phyloP scores from a whole-genome alignment of 352 stramenopile species.

The Phytophthora tubulina region DNA sequence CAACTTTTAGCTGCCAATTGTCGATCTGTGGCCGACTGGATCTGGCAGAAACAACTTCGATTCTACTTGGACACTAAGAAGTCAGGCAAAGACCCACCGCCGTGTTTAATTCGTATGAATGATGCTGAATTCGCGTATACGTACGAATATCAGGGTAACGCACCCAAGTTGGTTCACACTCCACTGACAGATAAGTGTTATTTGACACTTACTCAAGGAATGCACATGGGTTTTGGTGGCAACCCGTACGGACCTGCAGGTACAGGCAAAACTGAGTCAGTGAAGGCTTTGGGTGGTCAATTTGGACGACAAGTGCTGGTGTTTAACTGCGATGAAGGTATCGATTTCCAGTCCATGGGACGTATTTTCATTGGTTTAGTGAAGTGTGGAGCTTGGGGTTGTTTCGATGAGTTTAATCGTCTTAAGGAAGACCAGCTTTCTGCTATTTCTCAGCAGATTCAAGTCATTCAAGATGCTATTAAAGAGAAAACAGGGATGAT shows the following conservation, averaged over 20 bases:
- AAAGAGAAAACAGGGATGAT: conserved; percentile 84
- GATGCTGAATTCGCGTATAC: conserved; percentile 92
- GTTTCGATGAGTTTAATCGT: conserved; percentile 97
- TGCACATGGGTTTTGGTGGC: conserved; percentile 94
- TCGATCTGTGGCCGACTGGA: conserved; percentile 76
- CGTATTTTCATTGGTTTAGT: conserved; percentile 96
- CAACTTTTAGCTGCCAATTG: conserved; percentile 81
- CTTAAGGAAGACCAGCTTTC: conserved; percentile 95
- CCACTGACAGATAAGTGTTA: conserved; percentile 96
- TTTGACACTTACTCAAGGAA: conserved; percentile 94
- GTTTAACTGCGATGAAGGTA: conserved; percentile 96
- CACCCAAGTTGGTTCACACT: conserved; percentile 94
- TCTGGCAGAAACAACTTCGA: conserved; percentile 95
- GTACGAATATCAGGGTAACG: conserved; percentile 97
- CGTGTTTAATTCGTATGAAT: conserved; percentile 74
- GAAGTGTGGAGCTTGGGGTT: conserved; percentile 96
- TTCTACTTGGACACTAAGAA: conserved; percentile 85
- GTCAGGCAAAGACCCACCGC: conserved; percentile 41
- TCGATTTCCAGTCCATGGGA: conserved; percentile 96
- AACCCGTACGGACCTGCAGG: conserved; percentile 95
- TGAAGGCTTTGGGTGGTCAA: conserved; percentile 93
- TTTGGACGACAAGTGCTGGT: conserved; percentile 94
- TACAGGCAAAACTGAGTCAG: conserved; percentile 96
- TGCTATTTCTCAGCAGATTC: conserved; percentile 95
- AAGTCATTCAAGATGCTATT: conserved; percentile 95